Evolutionary conservation across 768 basidiomycete genomes (phyloP), one percentile per base, ranked within the genome.

Genomic region (Melanogaster broomeanus): DNA sequence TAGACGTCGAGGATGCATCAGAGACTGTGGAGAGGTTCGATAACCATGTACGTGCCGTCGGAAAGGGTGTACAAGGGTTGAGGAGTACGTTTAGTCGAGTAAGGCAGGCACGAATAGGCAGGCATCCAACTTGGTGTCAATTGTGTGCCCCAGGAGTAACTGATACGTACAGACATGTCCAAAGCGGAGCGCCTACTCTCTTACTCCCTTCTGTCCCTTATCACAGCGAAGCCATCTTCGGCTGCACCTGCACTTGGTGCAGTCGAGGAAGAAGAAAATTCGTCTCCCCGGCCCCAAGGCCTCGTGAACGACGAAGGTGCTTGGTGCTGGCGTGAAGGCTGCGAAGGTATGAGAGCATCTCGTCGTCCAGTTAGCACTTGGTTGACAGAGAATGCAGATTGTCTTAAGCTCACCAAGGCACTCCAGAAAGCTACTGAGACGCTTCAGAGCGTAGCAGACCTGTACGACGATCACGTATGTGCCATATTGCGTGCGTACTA

Each of bases 321-420:
- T 3, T 90, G 92, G 88, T 92, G 90, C 65, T 95, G 91, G 90
- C 77, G 84, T 22, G 89, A 93, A 47, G 77, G 76, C 3, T 93
- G 91, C 63, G 68, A 78, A 64, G 84, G 89, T 88, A 59, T 37
- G 31, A 15, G 19, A 18, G 15, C 13, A 30, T 18, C 16, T 45
- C 21, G 15, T 31, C 24, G 40, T 38, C 28, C 33, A 30, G 35
- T 28, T 42, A 27, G 28, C 42, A 24, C 18, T 10, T 25, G 41
- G 25, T 37, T 45, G 39, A 45, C 38, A 19, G 37, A 16, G 19
- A 24, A 48, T 27, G 11, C 49, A 89, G 90, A 84, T 33, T 93
- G 91, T 63, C 69, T 93, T n/a, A 78, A 78, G 48, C 70, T 91
- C 43, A 90, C 88, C 2, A 91, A 88, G 60, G 88, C 84, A 0